Percentiles rank a stretch among this genome's conserved stretches.
These are phyloP conservation scores for Darksidea phi DNA, from an alignment of 495 filamentous ascomycete genomes.

Conservation along the genomic window DNA sequence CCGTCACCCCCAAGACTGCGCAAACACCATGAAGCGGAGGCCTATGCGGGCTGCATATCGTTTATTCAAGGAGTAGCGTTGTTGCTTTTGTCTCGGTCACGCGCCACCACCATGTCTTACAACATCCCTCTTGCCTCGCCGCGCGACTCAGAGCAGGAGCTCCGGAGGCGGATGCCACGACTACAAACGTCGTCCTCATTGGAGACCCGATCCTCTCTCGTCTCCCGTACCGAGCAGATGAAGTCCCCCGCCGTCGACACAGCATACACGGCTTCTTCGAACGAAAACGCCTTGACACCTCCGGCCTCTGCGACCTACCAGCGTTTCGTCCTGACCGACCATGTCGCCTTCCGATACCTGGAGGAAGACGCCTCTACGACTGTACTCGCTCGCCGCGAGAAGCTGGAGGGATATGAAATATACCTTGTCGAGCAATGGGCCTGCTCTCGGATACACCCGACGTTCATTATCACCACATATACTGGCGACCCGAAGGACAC, in stretches of 20 bases:
- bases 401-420: conserved; percentile 81
- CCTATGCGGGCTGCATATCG: conserved; percentile 1
- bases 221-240: conserved; percentile 4
- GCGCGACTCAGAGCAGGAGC: conserved; percentile 17
- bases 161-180: conserved; percentile 24
- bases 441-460: conserved; percentile 84
- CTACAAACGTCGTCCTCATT: conserved; percentile 16
- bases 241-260: background rate
- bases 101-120: conserved; percentile 13
- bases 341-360: conserved; percentile 61
- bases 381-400: conserved; percentile 66
- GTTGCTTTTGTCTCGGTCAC: conserved; percentile 2
- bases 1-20: background rate
- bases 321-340: conserved; percentile 48
- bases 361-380: conserved; percentile 79
- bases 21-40: conserved; percentile 22
- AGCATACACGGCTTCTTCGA: conserved; percentile 4
- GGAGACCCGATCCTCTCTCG: background rate
- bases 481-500: conserved; percentile 81
- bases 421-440: conserved; percentile 99
- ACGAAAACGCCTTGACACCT: conserved; percentile 12
- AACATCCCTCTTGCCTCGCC: conserved; percentile 7
- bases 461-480: conserved; percentile 89
- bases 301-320: conserved; percentile 35
- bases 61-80: background rate